Percentiles rank a stretch among this genome's conserved stretches.
Evolutionary conservation across 1,284 basidiomycete species (phyloP).

Genomic region (Fistulinella cinereoalba): DNA sequence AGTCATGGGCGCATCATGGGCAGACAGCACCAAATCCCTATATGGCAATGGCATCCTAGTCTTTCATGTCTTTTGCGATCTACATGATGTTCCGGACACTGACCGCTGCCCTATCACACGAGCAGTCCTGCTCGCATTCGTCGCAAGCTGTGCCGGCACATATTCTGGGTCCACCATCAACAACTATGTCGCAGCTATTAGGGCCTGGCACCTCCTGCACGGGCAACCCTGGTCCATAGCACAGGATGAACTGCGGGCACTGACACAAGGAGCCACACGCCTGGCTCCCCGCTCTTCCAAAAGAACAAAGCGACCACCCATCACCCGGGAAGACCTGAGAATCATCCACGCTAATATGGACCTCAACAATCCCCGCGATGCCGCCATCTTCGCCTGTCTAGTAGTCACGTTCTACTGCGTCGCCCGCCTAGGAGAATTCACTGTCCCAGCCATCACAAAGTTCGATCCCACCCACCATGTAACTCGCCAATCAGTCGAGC

Average conservation of each 20-base stretch:
- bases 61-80: not conserved
- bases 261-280: not conserved
- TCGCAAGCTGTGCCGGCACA: not conserved
- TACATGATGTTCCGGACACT: too few relatives aligned
- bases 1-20: not conserved
- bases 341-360: not conserved
- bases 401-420: not conserved
- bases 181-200: not conserved
- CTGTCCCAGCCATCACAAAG: not conserved
- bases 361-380: not conserved
- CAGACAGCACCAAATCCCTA: not conserved
- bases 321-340: not conserved
- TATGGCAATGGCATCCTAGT: not conserved
- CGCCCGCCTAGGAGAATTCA: not conserved
- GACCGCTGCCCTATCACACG: too few relatives aligned
- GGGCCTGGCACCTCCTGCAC: not conserved
- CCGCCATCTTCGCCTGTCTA: not conserved
- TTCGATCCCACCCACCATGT: not conserved
- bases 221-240: not conserved
- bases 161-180: not conserved
- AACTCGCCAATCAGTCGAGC: rapidly evolving
- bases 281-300: not conserved
- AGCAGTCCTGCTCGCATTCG: too few relatives aligned
- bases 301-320: not conserved
- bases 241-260: not conserved